Base-by-base conservation (phyloP, 2,329 filamentous ascomycete species). In the Calonectria pseudoreteaudii region DNA sequence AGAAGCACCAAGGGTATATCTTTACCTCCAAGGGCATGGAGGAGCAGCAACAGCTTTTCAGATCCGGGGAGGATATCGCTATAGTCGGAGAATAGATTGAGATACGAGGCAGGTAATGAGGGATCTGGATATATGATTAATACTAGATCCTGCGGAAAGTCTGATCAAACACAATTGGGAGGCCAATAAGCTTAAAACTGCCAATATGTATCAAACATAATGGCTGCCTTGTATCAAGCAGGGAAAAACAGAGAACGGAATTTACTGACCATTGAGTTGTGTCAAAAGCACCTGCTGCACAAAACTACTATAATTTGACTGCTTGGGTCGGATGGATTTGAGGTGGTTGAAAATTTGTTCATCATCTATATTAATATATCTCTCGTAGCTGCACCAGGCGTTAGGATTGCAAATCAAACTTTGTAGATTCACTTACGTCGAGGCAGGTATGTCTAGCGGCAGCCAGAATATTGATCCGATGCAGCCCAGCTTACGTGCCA, bases 321-420 rank as follows among this genome's bases (percentile, higher is more conserved):
- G 71, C 0, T 72, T 53, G 1, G 76, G 70, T 0, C 75, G 76
- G 1, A 84, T 60, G 1, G 72, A 76, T 1, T 65, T 49, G 1
- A 84, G 53, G 50, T 84, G 83, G 8, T 66, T 71, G n/a, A 84
- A 82, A 0, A 79, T 75, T 10, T 81, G 78, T 8, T 80, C 80
- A 20, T 84, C 82, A 9, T 84, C 83, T 72, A 83, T 79, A 36
- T 82, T 82, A 0, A 84, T 66, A 71, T 84, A 84, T 41, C 83
- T 74, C 65, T 84, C 83, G 18, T 83, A 84, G 6, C 83, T 82
- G 66, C 2, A 6, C 3, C 13, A n/a, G n/a, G 11, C 5, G 3
- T 77, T 3, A 77, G 68, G 38, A 31, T 8, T 38, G 4, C 2
- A 44, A 0, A 20, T 2, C 11, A 8, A 13, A 20, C 0, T 20